Percentiles rank a stretch among this genome's conserved stretches.
Evolutionary conservation across 176 grass and related monocot genomes (phyloP).

Genomic region (Elymus sibiricus): DNA sequence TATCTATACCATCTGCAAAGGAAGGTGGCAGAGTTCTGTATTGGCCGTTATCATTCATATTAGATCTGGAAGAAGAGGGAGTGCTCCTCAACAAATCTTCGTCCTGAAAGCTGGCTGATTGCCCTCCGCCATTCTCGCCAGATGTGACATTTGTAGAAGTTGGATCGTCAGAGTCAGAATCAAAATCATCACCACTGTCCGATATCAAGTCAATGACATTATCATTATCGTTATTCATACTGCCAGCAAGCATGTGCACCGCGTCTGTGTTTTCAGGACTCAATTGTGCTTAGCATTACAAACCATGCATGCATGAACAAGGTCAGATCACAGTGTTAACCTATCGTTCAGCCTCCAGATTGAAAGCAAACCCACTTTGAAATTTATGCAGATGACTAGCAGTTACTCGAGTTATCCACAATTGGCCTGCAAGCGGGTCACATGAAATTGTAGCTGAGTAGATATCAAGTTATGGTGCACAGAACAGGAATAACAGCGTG

Average conservation of each 20-base stretch:
- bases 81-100: slow-evolving; percentile 29
- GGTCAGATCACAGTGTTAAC: slow-evolving; percentile 10
- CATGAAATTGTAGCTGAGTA: slow-evolving; percentile 6
- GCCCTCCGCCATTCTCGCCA: slow-evolving; percentile 24
- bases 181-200: slow-evolving; percentile 45
- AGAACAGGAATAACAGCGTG: neutral
- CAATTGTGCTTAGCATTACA: slow-evolving; percentile 1
- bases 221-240: slow-evolving; percentile 25
- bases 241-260: slow-evolving; percentile 9
- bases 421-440: slow-evolving; percentile 29
- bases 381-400: neutral
- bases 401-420: neutral
- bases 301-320: neutral
- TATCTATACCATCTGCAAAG: slow-evolving; percentile 29
- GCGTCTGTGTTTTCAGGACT: slow-evolving; percentile 1
- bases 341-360: neutral
- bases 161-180: slow-evolving; percentile 25
- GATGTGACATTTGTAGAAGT: neutral
- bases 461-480: neutral
- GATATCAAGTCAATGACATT: slow-evolving; percentile 43
- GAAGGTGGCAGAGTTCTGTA: slow-evolving; percentile 54
- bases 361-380: neutral
- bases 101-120: slow-evolving; percentile 1
- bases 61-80: slow-evolving; percentile 26
- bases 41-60: slow-evolving; percentile 32